Conservation (phyloP, 1,284 basidiomycete genomes). For the Tausonia pullulans region DNA sequence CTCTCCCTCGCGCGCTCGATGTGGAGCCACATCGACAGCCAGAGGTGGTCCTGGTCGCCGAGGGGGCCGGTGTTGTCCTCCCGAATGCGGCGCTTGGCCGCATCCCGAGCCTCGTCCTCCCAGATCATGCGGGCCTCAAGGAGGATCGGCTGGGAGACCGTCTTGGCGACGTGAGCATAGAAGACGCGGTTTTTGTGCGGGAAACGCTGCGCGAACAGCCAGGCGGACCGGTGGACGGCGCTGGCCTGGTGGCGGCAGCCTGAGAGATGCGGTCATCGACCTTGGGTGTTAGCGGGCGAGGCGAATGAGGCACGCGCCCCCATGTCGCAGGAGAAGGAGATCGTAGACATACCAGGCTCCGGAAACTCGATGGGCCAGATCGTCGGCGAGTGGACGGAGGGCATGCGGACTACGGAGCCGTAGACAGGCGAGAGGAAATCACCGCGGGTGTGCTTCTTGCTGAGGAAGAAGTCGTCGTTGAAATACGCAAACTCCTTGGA, state of each 20-base stretch:
- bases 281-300: background rate
- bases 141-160: slow-evolving; percentile 4
- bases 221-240: slow-evolving; percentile 9
- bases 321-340: background rate
- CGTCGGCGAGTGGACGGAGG: background rate
- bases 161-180: slow-evolving; percentile 11
- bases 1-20: slow-evolving; percentile 15
- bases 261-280: background rate
- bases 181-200: background rate
- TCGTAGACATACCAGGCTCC: background rate
- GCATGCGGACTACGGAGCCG: slow-evolving; percentile 2
- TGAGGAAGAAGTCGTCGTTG: slow-evolving; percentile 25
- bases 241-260: slow-evolving; percentile 16
- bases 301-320: background rate
- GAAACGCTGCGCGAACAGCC: slow-evolving; percentile 6
- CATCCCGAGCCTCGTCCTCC: background rate
- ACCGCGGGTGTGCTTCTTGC: background rate
- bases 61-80: background rate
- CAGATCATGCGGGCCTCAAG: slow-evolving; percentile 7
- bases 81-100: slow-evolving; percentile 4
- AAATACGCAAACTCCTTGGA: slow-evolving; percentile 16
- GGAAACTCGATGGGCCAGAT: background rate
- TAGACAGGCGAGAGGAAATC: slow-evolving; percentile 5
- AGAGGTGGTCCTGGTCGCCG: slow-evolving; percentile 10
- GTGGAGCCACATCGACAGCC: slow-evolving; percentile 5